Base-by-base conservation (phyloP, 1,284 basidiomycete species). In the Pseudozyma pruni region DNA sequence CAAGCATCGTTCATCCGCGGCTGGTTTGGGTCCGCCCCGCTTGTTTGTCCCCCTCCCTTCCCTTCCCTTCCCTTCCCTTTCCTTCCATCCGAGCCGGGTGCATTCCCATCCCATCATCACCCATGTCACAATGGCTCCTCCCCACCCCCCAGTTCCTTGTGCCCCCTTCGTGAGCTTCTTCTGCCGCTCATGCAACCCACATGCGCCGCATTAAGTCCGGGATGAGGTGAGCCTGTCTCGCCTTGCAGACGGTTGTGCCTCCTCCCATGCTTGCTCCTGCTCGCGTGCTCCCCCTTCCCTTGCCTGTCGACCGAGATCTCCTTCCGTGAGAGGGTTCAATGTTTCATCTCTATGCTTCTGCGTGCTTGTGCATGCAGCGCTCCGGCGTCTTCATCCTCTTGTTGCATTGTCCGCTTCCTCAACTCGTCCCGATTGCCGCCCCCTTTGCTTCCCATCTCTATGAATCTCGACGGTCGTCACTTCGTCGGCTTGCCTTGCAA, bases 141-240 rank as follows among this genome's bases (percentile, higher is more conserved):
- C 23, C 7, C 39, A 4, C 39, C 39, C 9, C 40, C 40, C n/a
- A n/a, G n/a, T n/a, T n/a, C 7, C 33, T n/a, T 4, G 43, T 34
- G 16, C 19, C n/a, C 13, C 33, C 34, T n/a, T 37, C 34, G 44
- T 37, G 34, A 37, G 23, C 33, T 20, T 20, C 44, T 38, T 38
- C 44, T 22, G 6, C 23, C 16, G 29, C 22, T 23, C n/a, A 46
- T 46, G 44, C 44, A 46, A 46, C 44, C 44, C 44, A 46, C 44
- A 35, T 46, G 44, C 23, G 33, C 44, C 23, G 23, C 34, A 9
- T n/a, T 13, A 4, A n/a, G n/a, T 8, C 37, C 17, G 11, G 20
- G 44, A 46, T 46, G 23, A 46, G 33, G 23, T 23, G 20, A 19
- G n/a, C 16, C 41, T 17, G 17, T 27, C 41, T 43, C 27, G 41